Evolutionary conservation across 495 filamentous ascomycete genomes (phyloP).

Genomic region (Platismatia glauca): DNA sequence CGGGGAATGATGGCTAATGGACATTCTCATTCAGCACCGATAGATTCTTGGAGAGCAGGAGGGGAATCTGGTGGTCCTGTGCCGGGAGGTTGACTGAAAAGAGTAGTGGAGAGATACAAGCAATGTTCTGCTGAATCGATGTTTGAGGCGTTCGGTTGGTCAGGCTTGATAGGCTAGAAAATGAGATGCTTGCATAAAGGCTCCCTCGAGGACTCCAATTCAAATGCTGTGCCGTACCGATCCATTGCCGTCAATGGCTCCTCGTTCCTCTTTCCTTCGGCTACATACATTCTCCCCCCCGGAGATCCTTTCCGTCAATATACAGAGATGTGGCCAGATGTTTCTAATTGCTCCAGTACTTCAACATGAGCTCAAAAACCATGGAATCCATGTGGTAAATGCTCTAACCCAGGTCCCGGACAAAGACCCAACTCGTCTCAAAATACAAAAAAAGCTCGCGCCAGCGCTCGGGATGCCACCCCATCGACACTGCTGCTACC

Average conservation of each 20-base stretch:
- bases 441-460: too few relatives aligned
- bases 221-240: neutral
- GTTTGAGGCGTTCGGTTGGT: neutral
- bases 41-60: neutral
- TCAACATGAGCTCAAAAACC: neutral
- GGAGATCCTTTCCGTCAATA: neutral
- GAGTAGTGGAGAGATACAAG: neutral
- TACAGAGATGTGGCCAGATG: neutral
- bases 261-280: neutral
- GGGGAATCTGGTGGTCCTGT: neutral
- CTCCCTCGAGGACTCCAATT: neutral
- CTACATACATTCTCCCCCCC: neutral
- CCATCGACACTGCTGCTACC: too few relatives aligned
- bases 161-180: neutral
- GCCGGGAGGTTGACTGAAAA: neutral
- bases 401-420: neutral
- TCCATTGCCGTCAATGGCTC: neutral
- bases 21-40: neutral
- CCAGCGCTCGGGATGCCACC: too few relatives aligned
- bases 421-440: too few relatives aligned
- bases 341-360: too few relatives aligned
- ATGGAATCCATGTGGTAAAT: neutral
- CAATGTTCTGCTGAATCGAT: neutral
- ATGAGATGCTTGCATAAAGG: neutral
- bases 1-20: too few relatives aligned